Conservation (phyloP, 805 yeast genomes). For the Saccharomycopsis capsularis region DNA sequence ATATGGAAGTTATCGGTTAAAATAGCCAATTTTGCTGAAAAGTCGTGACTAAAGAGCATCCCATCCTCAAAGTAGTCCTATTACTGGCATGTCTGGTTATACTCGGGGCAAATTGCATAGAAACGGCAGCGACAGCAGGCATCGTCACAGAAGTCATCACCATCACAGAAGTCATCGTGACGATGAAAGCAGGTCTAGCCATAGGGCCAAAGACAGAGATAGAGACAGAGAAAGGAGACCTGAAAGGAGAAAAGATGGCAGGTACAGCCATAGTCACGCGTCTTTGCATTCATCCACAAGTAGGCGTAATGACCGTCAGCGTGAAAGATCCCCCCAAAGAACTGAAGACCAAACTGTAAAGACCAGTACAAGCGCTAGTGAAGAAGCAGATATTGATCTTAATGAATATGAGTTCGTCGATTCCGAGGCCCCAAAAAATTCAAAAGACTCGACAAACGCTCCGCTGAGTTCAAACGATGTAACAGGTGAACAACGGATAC, state of each 20-base stretch:
- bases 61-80: too few relatives aligned
- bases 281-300: too few relatives aligned
- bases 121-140: background rate
- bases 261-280: too few relatives aligned
- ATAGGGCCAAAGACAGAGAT: background rate
- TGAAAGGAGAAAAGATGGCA: background rate
- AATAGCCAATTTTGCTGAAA: too few relatives aligned
- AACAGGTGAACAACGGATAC: background rate
- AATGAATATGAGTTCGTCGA: background rate
- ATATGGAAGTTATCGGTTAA: too few relatives aligned
- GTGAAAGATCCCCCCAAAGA: too few relatives aligned
- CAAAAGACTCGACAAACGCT: too few relatives aligned
- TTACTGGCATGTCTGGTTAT: too few relatives aligned
- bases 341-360: background rate
- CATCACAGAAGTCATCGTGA: background rate
- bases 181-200: background rate
- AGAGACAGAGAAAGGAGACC: background rate
- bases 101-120: too few relatives aligned
- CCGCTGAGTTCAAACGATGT: too few relatives aligned
- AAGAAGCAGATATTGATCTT: background rate
- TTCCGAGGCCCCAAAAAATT: background rate
- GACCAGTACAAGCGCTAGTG: background rate
- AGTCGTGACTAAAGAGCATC: too few relatives aligned
- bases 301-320: too few relatives aligned
- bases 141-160: background rate